Conservation (phyloP, 1,284 basidiomycete genomes). For the Kalmanozyma brasiliensis region DNA sequence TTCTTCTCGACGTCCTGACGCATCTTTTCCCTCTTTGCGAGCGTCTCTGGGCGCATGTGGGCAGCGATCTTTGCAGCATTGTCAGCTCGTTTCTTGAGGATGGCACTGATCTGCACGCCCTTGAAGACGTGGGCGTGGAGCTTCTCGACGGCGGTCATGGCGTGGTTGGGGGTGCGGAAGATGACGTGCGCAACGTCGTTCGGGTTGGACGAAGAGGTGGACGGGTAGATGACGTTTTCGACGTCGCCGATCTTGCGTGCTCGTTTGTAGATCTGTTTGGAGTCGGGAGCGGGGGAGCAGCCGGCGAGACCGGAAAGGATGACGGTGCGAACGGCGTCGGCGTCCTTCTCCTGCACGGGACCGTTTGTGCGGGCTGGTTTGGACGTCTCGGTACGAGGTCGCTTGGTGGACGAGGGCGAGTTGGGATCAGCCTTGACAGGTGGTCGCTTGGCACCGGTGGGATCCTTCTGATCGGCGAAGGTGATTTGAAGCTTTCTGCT, state of each 20-base stretch:
- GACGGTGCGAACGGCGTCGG: slow-evolving; percentile 63
- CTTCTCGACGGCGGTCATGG: slow-evolving; percentile 80
- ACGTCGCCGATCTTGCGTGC: slow-evolving; percentile 65
- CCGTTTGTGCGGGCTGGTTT: slow-evolving; percentile 17
- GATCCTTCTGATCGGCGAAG: slow-evolving; percentile 55
- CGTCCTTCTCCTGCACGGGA: slow-evolving; percentile 43
- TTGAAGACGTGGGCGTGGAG: slow-evolving; percentile 95
- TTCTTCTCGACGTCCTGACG: slow-evolving; percentile 64
- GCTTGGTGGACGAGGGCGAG: slow-evolving; percentile 27
- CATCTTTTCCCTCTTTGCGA: slow-evolving; percentile 68
- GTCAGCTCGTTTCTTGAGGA: slow-evolving; percentile 87
- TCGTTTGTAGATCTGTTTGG: slow-evolving; percentile 65
- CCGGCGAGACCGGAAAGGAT: slow-evolving; percentile 58
- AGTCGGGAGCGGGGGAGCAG: slow-evolving; percentile 57
- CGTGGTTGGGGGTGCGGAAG: slow-evolving; percentile 78
- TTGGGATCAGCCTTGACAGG: slow-evolving; percentile 22
- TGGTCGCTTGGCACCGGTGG: slow-evolving; percentile 41
- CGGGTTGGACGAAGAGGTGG: slow-evolving; percentile 34
- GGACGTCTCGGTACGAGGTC: slow-evolving; percentile 21
- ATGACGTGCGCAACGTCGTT: slow-evolving; percentile 75
- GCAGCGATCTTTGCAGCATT: slow-evolving; percentile 72
- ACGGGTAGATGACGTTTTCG: slow-evolving; percentile 59
- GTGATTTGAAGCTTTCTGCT: slow-evolving; percentile 60
- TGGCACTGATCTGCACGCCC: slow-evolving; percentile 84
- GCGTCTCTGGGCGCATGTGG: slow-evolving; percentile 68